Conservation (phyloP, 1,139 yeast species). For the Trichomonascaceae sp. region DNA sequence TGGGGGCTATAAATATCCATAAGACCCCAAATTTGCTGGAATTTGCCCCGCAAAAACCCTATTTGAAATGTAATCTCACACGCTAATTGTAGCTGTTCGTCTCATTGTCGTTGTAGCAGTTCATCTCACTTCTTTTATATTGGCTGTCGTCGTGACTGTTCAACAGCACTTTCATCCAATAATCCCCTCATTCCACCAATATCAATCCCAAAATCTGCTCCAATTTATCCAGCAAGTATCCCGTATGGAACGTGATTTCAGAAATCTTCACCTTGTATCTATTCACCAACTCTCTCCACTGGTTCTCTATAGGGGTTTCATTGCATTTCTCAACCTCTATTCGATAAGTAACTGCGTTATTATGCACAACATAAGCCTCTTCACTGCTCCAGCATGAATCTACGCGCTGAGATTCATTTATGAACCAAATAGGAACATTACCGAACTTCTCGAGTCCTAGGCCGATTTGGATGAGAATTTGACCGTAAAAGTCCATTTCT, state of each 20-base stretch:
- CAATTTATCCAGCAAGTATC: slow-evolving; percentile 14
- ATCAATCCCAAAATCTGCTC: neutral
- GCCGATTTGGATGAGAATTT: slow-evolving; percentile 16
- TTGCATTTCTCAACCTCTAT: slow-evolving; percentile 15
- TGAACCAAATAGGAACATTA: slow-evolving; percentile 12
- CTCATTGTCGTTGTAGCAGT: too few relatives aligned
- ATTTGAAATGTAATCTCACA: too few relatives aligned
- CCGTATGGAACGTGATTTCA: slow-evolving; percentile 20
- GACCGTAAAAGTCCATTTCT: slow-evolving; percentile 19
- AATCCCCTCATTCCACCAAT: neutral
- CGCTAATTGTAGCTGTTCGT: too few relatives aligned
- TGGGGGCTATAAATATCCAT: too few relatives aligned
- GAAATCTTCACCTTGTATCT: slow-evolving; percentile 16
- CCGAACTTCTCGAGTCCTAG: slow-evolving; percentile 8
- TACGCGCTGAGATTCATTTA: slow-evolving; percentile 17
- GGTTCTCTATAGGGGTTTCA: slow-evolving; percentile 12
- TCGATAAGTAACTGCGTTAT: slow-evolving; percentile 18
- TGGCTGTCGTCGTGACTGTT: too few relatives aligned
- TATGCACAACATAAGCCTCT: slow-evolving; percentile 19
- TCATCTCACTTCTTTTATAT: too few relatives aligned
- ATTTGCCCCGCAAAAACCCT: too few relatives aligned
- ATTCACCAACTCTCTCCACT: slow-evolving; percentile 15
- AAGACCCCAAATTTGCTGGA: too few relatives aligned
- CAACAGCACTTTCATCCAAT: neutral
- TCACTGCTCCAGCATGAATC: slow-evolving; percentile 19